Evolutionary conservation across 352 stramenopile species (phyloP).

Genomic region (Phytophthora melonis): DNA sequence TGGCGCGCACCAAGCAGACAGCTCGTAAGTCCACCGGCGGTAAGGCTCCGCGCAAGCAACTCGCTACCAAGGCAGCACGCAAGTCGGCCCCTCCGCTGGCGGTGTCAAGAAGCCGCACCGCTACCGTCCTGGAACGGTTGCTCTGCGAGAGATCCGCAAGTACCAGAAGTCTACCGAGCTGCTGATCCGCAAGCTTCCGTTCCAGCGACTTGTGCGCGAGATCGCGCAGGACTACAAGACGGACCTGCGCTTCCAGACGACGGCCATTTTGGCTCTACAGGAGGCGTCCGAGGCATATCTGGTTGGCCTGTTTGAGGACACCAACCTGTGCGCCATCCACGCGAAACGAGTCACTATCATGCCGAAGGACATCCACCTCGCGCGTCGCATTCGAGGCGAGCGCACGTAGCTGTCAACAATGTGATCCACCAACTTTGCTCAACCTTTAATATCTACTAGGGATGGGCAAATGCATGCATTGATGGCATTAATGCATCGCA

Average conservation of each 20-base stretch:
- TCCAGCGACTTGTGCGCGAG: conserved; percentile 93
- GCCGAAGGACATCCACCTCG: conserved; percentile 95
- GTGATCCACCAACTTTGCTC: background rate
- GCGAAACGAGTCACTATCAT: conserved; percentile 95
- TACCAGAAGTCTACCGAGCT: conserved; percentile 96
- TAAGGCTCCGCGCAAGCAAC: conserved; percentile 93
- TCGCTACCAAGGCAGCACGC: conserved; percentile 89
- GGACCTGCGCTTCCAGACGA: conserved; percentile 94
- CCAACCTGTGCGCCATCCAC: conserved; percentile 62
- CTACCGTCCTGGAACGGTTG: conserved; percentile 75
- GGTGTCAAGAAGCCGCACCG: conserved; percentile 88
- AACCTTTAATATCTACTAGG: background rate
- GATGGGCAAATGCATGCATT: too few relatives aligned
- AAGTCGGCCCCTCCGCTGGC: conserved; percentile 90
- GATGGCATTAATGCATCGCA: too few relatives aligned
- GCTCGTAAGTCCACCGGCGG: conserved; percentile 93
- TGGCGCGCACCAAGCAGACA: conserved; percentile 96
- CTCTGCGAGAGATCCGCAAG: conserved; percentile 94
- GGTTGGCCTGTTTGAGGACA: conserved; percentile 94
- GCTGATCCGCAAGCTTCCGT: conserved; percentile 94
- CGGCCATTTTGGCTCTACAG: conserved; percentile 90
- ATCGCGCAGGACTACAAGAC: conserved; percentile 96
- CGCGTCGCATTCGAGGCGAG: conserved; percentile 91
- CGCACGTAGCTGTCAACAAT: conserved; percentile 31
- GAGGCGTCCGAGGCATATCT: conserved; percentile 93